Conservation (phyloP, 2,329 filamentous ascomycete genomes). For the Epichloe aotearoae region DNA sequence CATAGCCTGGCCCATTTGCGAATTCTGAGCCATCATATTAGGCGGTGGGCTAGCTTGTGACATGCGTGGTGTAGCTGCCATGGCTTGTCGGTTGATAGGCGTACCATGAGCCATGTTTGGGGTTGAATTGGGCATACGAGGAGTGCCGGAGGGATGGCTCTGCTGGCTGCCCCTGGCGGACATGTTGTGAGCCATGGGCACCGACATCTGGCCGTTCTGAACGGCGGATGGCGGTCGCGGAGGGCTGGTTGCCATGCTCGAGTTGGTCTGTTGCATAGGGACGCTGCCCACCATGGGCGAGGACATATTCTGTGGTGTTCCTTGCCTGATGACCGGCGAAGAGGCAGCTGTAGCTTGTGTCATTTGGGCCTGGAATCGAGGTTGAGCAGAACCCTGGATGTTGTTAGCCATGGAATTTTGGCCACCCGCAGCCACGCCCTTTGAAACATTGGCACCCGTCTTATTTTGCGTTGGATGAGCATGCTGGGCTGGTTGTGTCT, state of each 20-base stretch:
- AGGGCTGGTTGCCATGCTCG: conserved; percentile 56
- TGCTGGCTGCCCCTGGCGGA: conserved; percentile 52
- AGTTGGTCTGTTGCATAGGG: conserved; percentile 52
- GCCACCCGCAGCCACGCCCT: conserved; percentile 18
- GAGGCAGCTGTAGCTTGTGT: conserved; percentile 47
- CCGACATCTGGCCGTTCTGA: conserved; percentile 44
- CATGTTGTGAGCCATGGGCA: conserved; percentile 49
- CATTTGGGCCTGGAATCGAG: conserved; percentile 40
- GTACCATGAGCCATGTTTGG: conserved; percentile 48
- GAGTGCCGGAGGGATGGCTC: conserved; percentile 50
- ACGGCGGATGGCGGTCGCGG: conserved; percentile 53
- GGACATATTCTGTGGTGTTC: conserved; percentile 51
- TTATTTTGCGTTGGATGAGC: conserved; percentile 25
- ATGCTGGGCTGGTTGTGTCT: conserved; percentile 18
- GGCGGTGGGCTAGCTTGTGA: conserved; percentile 49
- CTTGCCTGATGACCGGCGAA: conserved; percentile 53
- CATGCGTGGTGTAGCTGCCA: conserved; percentile 47
- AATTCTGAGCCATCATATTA: conserved; percentile 43
- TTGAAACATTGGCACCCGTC: conserved; percentile 25
- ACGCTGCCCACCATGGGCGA: conserved; percentile 51
- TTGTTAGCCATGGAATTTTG: conserved; percentile 25
- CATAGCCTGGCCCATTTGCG: conserved; percentile 38
- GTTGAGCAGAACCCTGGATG: conserved; percentile 27
- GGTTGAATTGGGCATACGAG: conserved; percentile 46
- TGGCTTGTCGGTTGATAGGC: conserved; percentile 39